Base-by-base conservation (phyloP, 2,329 filamentous ascomycete genomes). In the Boeremia exigua region DNA sequence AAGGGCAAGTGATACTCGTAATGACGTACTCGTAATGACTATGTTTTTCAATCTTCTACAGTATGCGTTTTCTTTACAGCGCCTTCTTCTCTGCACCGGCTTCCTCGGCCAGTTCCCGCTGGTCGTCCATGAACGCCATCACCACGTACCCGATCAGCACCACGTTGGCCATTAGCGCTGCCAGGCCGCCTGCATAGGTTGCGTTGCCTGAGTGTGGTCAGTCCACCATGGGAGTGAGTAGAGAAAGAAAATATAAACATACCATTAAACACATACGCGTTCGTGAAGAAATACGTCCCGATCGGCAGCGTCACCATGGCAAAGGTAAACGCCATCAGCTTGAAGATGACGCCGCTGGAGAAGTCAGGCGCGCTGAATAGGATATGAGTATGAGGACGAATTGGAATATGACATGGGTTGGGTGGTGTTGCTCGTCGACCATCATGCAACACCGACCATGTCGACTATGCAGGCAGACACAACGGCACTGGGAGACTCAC, bases 221-320 rank as follows among this genome's bases (percentile, higher is more conserved):
- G 33, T 14, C 2, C 19, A 9, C 30, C n/a, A n/a, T n/a, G n/a
- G n/a, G n/a, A n/a, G n/a, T n/a, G n/a, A n/a, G n/a, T n/a, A n/a
- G n/a, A n/a, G n/a, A n/a, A n/a, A n/a, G n/a, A n/a, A n/a, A n/a
- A n/a, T n/a, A n/a, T n/a, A n/a, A 17, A 39, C 29, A 52, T 79
- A 93, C 94, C 93, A 66, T 82, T 81, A 77, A 96, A 97, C 27
- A 97, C 67, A 0, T 81, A 84, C 70, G 93, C 84, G 27, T 96
- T 82, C 0, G 90, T 90, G 40, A 90, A 69, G 75, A 96, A 99
- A 77, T 97, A 99, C 37, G 90, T 92, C 36, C 91, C 88, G 65
- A 99, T 91, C 12, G 95, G 95, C 17, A 90, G 78, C 14, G 89
- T 84, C 57, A 97, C 84, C 94, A 99, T 98, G 72, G 92, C 93